Conservation (phyloP, 2,329 filamentous ascomycete species). For the Trichoderma brevicompactum region DNA sequence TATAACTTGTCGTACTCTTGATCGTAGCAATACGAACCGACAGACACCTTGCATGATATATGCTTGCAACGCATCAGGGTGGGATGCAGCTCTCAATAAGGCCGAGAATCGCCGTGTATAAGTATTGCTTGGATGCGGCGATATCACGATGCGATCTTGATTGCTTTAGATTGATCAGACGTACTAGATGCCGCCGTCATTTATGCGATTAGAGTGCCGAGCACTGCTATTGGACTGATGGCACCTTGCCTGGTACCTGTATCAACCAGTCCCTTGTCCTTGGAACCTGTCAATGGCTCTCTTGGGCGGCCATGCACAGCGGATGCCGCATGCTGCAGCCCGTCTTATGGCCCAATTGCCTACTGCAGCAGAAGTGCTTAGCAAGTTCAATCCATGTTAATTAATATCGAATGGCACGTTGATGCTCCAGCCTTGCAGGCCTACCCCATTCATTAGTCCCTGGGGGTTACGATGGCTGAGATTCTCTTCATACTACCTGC, state of each 20-base stretch:
- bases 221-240: background rate
- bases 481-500: too few species aligned
- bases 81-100: background rate
- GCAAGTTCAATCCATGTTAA: too few species aligned
- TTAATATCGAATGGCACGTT: too few species aligned
- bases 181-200: too few species aligned
- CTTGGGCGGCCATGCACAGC: background rate
- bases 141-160: background rate
- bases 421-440: too few species aligned
- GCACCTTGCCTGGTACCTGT: background rate
- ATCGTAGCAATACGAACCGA: background rate
- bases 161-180: background rate
- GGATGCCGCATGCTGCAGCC: constrained; percentile 17
- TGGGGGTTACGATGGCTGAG: too few species aligned
- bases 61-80: background rate
- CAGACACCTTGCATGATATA: background rate
- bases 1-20: constrained; percentile 27
- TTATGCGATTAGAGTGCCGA: background rate
- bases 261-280: background rate
- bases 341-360: background rate
- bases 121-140: background rate
- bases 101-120: background rate
- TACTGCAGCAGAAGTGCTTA: background rate
- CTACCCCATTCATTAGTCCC: too few species aligned
- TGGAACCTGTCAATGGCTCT: background rate